Evolutionary conservation across 2,329 filamentous ascomycete species (phyloP).

Genomic region (Talaromyces sp.): DNA sequence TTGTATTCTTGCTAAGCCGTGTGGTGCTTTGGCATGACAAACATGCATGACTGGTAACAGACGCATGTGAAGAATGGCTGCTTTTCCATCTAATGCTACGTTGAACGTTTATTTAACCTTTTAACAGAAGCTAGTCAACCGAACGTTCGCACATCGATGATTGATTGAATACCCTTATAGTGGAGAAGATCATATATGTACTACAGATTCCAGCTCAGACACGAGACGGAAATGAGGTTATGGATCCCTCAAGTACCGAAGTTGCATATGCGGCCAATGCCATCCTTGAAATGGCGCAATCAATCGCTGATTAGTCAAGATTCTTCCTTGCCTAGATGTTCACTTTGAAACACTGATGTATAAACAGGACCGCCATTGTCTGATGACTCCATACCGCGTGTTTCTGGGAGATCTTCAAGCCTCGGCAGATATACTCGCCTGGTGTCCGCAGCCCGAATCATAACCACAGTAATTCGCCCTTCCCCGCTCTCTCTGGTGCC

Average conservation of each 20-base stretch:
- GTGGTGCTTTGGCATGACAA: not conserved
- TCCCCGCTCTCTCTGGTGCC: too few relatives aligned
- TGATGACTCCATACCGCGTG: not conserved
- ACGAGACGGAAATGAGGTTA: not conserved
- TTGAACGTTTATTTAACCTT: constrained; percentile 5
- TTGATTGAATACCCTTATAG: not conserved
- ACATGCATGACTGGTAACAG: not conserved
- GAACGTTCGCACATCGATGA: not conserved
- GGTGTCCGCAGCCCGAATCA: not conserved
- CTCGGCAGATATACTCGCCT: not conserved
- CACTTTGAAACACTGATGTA: not conserved
- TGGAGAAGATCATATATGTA: not conserved
- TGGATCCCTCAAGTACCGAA: not conserved
- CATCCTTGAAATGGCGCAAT: not conserved
- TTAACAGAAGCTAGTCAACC: not conserved
- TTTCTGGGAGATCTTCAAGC: not conserved
- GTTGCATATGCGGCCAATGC: constrained; percentile 5
- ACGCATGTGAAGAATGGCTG: not conserved
- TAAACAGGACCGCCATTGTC: not conserved
- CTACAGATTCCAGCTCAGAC: not conserved
- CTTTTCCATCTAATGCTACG: not conserved
- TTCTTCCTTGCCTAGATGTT: not conserved
- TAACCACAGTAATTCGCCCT: too few relatives aligned
- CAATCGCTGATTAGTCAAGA: not conserved
- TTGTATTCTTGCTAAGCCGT: not conserved